Evolutionary conservation across 2,329 filamentous ascomycete species (phyloP), one percentile per base, ranked within the genome.

Genomic region (Diaporthe longicolla): DNA sequence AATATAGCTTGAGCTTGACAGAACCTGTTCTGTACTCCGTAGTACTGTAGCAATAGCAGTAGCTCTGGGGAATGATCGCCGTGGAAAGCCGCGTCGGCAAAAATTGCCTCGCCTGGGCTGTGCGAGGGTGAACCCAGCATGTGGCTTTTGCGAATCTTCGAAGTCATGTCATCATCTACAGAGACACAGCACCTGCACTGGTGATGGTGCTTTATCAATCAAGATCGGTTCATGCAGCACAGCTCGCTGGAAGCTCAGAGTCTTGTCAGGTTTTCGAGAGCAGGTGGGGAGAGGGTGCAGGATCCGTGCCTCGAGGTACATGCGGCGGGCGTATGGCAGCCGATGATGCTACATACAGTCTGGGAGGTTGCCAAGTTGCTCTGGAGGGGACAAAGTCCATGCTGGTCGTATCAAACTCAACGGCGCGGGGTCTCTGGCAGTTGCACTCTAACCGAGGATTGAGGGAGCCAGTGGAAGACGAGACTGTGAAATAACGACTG

Each of bases 1-100:
- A 66, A 66, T 66, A 66, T 66, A 52, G 63, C 63, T 50, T 52
- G 61, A 19, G 61, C 61, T 66, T 26, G 43, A 66, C 26, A 52
- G 61, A 29, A 32, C 29, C 43, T 66, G 29, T 50, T 52, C 43
- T 35, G 45, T 65, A 63, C 24, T 19, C 13, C 17, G 17, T 45
- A 43, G 40, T 43, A 21, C 17, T 43, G 43, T 45, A 48, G 15
- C 17, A 48, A n/a, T n/a, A n/a, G n/a, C 8, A 48, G 61, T 24
- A 50, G 61, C 19, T 65, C 59, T 35, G 61, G 61, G 61, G 43
- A 35, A 66, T 37, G 61, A 50, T 66, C 61, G 61, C 61, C 61
- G 61, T 35, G 26, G 35, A 37, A 37, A 66, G 61, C 63, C 45
- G 63, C 21, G n/a, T 52, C 63, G 63, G 45, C 63, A 66, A 48